Base-by-base conservation (phyloP, 2,329 filamentous ascomycete genomes). In the Xylariaceae sp. region DNA sequence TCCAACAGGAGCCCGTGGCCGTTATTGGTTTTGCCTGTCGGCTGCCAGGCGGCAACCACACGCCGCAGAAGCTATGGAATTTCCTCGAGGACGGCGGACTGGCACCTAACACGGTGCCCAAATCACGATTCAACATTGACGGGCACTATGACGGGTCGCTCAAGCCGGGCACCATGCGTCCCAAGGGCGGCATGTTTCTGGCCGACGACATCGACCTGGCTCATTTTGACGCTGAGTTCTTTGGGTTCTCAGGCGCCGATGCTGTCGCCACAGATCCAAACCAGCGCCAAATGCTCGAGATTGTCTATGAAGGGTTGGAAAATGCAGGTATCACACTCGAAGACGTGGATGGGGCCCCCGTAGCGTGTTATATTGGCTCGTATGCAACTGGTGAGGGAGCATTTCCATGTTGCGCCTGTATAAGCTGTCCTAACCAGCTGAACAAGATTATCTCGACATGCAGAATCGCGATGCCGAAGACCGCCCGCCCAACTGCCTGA, bases 141-240 rank as follows among this genome's bases (percentile, higher is more conserved):
- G 70, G 68, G 0, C 75, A 73, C 53, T 71, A n/a, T n/a, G n/a
- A n/a, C n/a, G n/a, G n/a, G 0, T 67, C 71, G 0, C 62, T n/a
- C 4, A 73, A 73, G 30, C 69, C 68, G 0, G 56, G 65, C 1
- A 75, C 72, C 2, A 74, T 73, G 58, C 64, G 67, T 1, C 66
- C 64, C 0, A 60, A 54, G 0, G 72, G 70, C 2, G 72, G 71
- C 26, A 74, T 73, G 70, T 77, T 77, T 52, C 59, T 78, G 3
- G 61, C n/a, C n/a, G n/a, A 71, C 0, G 62, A 72, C 5, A 59
- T 70, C 1, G 70, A 77, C 37, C 64, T 63, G 0, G 39, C 52
- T 2, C 61, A 65, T 1, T 73, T 77, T 32, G 72, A 77, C 41
- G 67, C 69, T 18, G 16, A 20, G 0, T 74, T 73, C 46, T 67